Evolutionary conservation across 805 yeast species (phyloP), one percentile per base, ranked within the genome.

Genomic region (Suhomyces tanzawaensis): DNA sequence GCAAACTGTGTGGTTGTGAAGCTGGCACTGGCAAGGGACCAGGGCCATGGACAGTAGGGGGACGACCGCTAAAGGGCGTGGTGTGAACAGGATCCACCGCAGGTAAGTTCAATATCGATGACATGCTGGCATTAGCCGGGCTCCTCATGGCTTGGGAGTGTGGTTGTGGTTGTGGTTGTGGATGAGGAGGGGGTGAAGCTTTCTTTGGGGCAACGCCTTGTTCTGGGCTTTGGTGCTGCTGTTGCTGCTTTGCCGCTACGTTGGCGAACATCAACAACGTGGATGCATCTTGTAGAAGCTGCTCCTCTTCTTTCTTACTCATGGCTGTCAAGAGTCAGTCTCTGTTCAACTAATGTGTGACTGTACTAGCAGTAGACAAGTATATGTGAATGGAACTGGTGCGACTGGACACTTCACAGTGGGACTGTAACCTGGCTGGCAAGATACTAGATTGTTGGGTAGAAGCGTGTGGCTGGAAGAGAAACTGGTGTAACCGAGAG

Each of bases 211-310:
- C 29, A 7, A 8, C 36, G 4, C 27, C 40, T 23, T 29, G 37
- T 5, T 25, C 34, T 3, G 34, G 40, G 12, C 22, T 27, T 29
- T 34, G 46, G 4, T 39, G 48, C n/a, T 48, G 49, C 19, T 55
- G 60, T 29, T 58, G 66, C 37, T 69, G 74, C 36, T 69, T 65
- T 13, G 74, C 74, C 3, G 74, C 79, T 13, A 70, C 72, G 47
- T 71, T 77, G 17, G 82, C 81, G 52, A 79, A 77, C 81, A 77
- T 72, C 38, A 79, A 61, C 32, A 79, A 59, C 16, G 82, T 76
- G 13, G 82, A 76, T 1, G 85, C 83, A 60, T 79, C 83, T 46
- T 77, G 80, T 8, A 78, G 58, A 23, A 68, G 66, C 52, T 65
- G 71, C 37, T 65, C 62, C 43, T 62, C 63, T 40, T 59, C 66